Percentiles rank a stretch among this genome's conserved stretches.
These are phyloP conservation scores for Rubia peregrina DNA, from an alignment of 305 asterid species.

Conservation along the genomic window DNA sequence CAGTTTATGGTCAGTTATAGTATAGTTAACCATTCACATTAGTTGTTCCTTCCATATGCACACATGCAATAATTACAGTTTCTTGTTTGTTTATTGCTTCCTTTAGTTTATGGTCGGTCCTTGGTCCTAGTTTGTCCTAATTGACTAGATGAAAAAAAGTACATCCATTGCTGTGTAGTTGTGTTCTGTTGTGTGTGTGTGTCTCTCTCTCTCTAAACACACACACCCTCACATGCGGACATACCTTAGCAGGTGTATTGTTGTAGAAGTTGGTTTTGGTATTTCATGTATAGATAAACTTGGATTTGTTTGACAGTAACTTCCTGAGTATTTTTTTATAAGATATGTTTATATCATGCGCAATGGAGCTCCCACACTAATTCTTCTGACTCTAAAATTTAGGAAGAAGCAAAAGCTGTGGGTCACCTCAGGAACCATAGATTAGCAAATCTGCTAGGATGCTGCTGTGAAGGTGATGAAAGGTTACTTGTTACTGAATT, in stretches of 20 bases:
- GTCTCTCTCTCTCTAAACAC: background rate
- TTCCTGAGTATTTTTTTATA: background rate
- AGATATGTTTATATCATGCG: constrained; percentile 12
- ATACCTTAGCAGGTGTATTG: background rate
- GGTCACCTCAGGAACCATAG: constrained; percentile 5
- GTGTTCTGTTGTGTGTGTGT: too few species aligned
- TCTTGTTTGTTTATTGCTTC: background rate
- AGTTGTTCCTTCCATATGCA: constrained; percentile 2
- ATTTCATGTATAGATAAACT: background rate
- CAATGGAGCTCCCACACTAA: constrained; percentile 12
- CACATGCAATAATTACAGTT: background rate
- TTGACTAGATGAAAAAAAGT: background rate
- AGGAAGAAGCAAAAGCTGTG: constrained; percentile 7
- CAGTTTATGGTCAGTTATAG: constrained; percentile 7
- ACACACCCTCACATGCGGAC: background rate
- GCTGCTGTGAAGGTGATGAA: constrained; percentile 13
- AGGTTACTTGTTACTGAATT: constrained; percentile 9
- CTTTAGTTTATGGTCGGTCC: background rate
- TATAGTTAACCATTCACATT: background rate
- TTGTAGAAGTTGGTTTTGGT: background rate
- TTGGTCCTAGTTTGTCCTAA: background rate
- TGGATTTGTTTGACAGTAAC: background rate
- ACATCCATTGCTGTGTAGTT: too few species aligned
- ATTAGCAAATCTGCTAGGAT: constrained; percentile 8
- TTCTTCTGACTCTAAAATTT: background rate